Evolutionary conservation across 352 stramenopile species (phyloP).

Genomic region (Phytophthora agathidicida): DNA sequence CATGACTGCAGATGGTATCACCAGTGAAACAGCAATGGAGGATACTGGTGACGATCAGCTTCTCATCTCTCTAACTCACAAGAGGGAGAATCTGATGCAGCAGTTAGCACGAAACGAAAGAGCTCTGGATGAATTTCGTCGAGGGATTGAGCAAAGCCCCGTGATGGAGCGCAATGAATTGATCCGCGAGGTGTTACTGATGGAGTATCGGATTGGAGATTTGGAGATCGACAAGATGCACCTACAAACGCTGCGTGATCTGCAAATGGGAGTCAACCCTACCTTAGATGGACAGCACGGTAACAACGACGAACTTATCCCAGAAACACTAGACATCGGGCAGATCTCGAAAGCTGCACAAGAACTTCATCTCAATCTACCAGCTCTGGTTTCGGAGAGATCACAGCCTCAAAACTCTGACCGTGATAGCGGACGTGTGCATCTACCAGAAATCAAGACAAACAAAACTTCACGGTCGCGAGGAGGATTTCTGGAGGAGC

Average conservation of each 20-base stretch:
- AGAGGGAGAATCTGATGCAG: constrained; percentile 27
- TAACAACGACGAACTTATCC: constrained; percentile 25
- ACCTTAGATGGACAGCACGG: constrained; percentile 22
- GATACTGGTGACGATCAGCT: constrained; percentile 1
- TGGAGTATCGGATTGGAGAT: constrained; percentile 89
- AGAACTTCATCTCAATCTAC: constrained; percentile 16
- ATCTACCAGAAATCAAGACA: constrained; percentile 24
- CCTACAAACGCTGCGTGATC: constrained; percentile 53
- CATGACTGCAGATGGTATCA: not conserved
- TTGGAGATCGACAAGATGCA: constrained; percentile 93
- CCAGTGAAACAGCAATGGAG: constrained; percentile 5
- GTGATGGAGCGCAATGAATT: constrained; percentile 51
- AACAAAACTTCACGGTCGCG: constrained; percentile 10
- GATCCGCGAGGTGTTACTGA: constrained; percentile 68
- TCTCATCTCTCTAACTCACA: constrained; percentile 10
- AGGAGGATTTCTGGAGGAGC: constrained; percentile 31
- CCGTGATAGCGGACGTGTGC: constrained; percentile 7
- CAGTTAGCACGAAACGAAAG: constrained; percentile 40
- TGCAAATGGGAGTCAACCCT: constrained; percentile 7
- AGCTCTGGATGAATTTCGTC: constrained; percentile 68
- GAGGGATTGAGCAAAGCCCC: constrained; percentile 51
- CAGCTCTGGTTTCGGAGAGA: constrained; percentile 1
- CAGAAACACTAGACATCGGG: constrained; percentile 8
- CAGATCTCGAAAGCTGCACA: not conserved
- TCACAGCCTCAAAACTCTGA: constrained; percentile 13